Base-by-base conservation (phyloP, 768 basidiomycete species). In the Phylloporus rhodoxanthus region DNA sequence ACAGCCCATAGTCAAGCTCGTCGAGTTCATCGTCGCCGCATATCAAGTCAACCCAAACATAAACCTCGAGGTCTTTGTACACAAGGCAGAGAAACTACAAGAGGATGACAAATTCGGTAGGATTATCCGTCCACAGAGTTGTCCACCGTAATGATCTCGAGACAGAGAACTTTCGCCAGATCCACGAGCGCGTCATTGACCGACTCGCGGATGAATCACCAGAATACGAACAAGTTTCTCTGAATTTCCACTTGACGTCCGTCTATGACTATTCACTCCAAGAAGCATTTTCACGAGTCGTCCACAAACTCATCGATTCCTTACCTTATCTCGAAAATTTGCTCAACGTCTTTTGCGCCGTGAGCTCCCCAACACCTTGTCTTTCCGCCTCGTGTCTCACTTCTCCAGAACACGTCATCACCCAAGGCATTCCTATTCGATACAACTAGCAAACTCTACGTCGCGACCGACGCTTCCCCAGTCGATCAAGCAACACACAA, bases 401-500 rank as follows among this genome's bases (percentile, higher is more conserved):
- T 28, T 4, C 14, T 44, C 15, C 57, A 95, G 91, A 91, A 91
- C 53, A 93, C 89, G 2, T 88, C 89, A 60, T 87, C 93, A 26
- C 84, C 90, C 32, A 98, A 98, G 65, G 90, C 92, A 0, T 98
- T 94, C 63, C 70, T 98, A 13, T 97, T 95, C 57, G 94, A 98
- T 62, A 83, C 80, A 15, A 75, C 75, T 4, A 91, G 91, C 20
- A 78, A 90, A 43, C 72, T 96, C 23, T 93, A 94, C 61, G 76
- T 97, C n/a, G 93, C 93, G 10, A 93, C 93, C 10, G 95, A 98
- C 60, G 84, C 85, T 15, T 91, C 89, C 0, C 91, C 93, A 5
- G 88, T 95, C 23, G 93, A 97, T 63, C 78, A 84, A 50, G 83
- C 84, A 4, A 93, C 90, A 1, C 85, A 93, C 60, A 89, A 85